phyloP scores from a whole-genome alignment of 164 flowering plant species.

The Vitis vinifera region DNA sequence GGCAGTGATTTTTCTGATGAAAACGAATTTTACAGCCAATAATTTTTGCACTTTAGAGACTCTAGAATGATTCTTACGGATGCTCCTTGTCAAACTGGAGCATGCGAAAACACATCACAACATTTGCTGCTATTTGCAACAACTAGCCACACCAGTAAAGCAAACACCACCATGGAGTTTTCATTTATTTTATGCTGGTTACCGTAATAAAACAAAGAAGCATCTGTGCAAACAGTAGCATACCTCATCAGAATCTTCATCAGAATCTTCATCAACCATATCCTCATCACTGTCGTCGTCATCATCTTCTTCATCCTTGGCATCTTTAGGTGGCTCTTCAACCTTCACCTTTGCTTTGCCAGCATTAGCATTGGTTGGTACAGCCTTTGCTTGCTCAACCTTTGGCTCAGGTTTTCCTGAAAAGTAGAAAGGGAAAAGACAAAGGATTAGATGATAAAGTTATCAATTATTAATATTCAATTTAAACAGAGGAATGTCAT shows the following conservation, averaged over 20 bases:
- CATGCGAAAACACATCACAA: too few species aligned
- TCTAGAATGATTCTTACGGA: too few species aligned
- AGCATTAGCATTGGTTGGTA: conserved; percentile 18
- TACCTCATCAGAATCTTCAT: conserved; percentile 35
- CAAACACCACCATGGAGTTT: background rate
- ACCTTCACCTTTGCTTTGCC: conserved; percentile 28
- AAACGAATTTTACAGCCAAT: too few species aligned
- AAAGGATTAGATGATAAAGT: background rate
- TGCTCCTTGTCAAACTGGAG: too few species aligned
- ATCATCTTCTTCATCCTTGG: conserved; percentile 13
- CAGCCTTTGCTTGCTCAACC: conserved; percentile 22
- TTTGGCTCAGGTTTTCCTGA: conserved; percentile 34
- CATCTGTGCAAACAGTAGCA: background rate
- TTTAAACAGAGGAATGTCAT: background rate
- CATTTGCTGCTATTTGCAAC: too few species aligned
- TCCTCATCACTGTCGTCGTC: conserved; percentile 37
- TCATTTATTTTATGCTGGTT: too few species aligned
- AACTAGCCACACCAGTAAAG: too few species aligned
- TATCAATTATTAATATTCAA: too few species aligned
- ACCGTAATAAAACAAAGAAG: background rate
- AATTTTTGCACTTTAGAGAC: too few species aligned
- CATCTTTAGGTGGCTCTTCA: conserved; percentile 32
- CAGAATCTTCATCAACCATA: conserved; percentile 25
- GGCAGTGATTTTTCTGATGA: too few species aligned
- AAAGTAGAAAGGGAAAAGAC: background rate